Evolutionary conservation across 2,329 filamentous ascomycete species (phyloP), one percentile per base, ranked within the genome.

Genomic region (Byssoonygena ceratinophila): DNA sequence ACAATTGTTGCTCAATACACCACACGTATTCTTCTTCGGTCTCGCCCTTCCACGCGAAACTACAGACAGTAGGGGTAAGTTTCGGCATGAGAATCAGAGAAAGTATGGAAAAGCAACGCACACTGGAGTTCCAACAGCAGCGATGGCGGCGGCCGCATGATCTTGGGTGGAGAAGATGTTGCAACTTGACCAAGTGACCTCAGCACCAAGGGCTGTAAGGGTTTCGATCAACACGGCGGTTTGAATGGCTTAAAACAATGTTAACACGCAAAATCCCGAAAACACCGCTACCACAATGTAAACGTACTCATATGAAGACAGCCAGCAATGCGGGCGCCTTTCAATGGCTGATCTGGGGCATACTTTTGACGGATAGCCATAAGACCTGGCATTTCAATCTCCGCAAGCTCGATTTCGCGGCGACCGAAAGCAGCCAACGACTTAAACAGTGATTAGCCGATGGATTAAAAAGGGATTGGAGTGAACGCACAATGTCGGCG

Each of bases 151-250:
- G 52, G 92, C 92, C 66, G 92, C 92, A 76, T 97, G 91, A 77
- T 97, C 92, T 76, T 96, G 91, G 65, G 91, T 97, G 72, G 86
- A 92, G 85, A 96, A 98, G 76, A 98, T 97, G 83, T 98, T 97
- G 85, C 92, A 98, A 65, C 86, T 92, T 57, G 91, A 86, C 92
- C 92, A 97, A 70, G 92, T 98, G 66, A 97, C 86, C 82, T 97
- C 92, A 66, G 92, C 92, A 76, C 92, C 92, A 66, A 98, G 88
- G 63, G 84, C 78, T 67, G 80, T 86, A 70, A 98, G 84, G 61
- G 92, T 98, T 84, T 98, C 92, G 74, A 98, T 98, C 67, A 98
- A 84, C 69, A 98, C 92, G 65, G 92, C 92, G 61, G 92, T 98
- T 80, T 98, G 92, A 77, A 98, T 97, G 72, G 92, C 80, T 83